A percentile compares a stretch with the other conserved stretches of the same genome.
These are phyloP conservation scores for Fusarium sp. DNA, from an alignment of 2,329 filamentous ascomycete species.

Conservation along the genomic window DNA sequence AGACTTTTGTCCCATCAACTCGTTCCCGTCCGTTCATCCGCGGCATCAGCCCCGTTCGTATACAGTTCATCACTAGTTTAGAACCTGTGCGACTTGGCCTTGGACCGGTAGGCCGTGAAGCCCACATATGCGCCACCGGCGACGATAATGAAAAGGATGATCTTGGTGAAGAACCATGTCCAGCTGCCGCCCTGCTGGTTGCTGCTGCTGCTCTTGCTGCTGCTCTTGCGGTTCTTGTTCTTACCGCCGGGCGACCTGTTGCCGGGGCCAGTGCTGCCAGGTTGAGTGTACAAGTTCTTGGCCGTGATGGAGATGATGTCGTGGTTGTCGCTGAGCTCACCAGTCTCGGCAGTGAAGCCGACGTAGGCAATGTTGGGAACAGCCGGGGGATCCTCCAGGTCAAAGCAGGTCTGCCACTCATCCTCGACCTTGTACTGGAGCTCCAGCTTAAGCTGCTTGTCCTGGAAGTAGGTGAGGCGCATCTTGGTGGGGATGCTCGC, in stretches of 20 bases:
- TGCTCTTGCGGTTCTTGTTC: constrained; percentile 50
- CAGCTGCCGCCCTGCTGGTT: constrained; percentile 61
- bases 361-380: constrained; percentile 82
- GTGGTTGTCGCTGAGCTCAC: constrained; percentile 96
- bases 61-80: constrained; percentile 45
- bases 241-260: constrained; percentile 50
- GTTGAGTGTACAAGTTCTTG: constrained; percentile 83
- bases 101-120: constrained; percentile 82
- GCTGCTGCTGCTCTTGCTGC: constrained; percentile 47
- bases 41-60: neutral
- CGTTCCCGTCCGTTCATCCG: constrained; percentile 7
- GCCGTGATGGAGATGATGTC: constrained; percentile 90
- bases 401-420: constrained; percentile 91
- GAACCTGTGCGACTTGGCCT: constrained; percentile 67
- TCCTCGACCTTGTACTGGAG: constrained; percentile 92
- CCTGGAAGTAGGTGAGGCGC: constrained; percentile 93
- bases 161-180: constrained; percentile 78
- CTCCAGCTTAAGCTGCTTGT: constrained; percentile 89
- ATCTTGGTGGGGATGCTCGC: constrained; percentile 82
- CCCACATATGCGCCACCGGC: constrained; percentile 82
- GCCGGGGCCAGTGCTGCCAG: constrained; percentile 53
- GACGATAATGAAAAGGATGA: constrained; percentile 76
- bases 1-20: constrained; percentile 14
- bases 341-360: constrained; percentile 87
- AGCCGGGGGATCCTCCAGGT: constrained; percentile 72